These are phyloP conservation scores for Apophysomyces ossiformis DNA, from an alignment of 371 early-diverging fungal genomes.

Conservation along the genomic window DNA sequence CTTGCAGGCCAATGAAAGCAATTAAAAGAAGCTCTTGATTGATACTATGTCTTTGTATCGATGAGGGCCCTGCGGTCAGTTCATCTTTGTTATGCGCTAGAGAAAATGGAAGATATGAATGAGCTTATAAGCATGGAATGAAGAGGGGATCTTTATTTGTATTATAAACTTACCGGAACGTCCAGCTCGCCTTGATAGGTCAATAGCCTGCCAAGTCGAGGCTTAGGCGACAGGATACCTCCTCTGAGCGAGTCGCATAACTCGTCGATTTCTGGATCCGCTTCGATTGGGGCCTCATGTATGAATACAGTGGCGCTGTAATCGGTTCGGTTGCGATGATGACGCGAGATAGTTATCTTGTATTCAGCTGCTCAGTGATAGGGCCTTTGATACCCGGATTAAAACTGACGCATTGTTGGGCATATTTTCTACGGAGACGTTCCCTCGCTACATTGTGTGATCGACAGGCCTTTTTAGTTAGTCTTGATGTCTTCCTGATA, in stretches of 20 bases:
- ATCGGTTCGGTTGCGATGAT: background rate
- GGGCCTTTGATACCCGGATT: background rate
- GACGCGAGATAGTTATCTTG: background rate
- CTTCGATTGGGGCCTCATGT: slow-evolving; percentile 14
- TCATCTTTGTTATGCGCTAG: slow-evolving; percentile 1
- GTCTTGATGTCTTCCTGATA: background rate
- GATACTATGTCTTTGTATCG: background rate
- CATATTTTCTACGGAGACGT: slow-evolving; percentile 6
- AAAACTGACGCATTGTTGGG: background rate
- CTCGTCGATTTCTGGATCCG: slow-evolving; percentile 8
- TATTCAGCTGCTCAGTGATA: background rate
- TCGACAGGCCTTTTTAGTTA: background rate
- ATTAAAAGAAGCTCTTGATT: background rate
- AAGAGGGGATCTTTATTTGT: background rate
- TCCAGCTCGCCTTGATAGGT: slow-evolving; percentile 12
- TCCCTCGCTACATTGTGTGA: background rate
- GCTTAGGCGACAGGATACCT: background rate
- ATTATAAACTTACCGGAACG: slow-evolving; percentile 2
- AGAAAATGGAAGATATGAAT: background rate
- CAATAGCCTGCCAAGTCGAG: slow-evolving; percentile 11
- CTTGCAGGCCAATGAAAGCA: background rate
- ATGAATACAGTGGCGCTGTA: background rate
- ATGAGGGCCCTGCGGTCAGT: background rate
- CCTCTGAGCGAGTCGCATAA: background rate
- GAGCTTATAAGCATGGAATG: background rate